Percentiles rank a stretch among this genome's conserved stretches.
Conservation (phyloP, 495 filamentous ascomycete genomes). For the Penicillium parvum region DNA sequence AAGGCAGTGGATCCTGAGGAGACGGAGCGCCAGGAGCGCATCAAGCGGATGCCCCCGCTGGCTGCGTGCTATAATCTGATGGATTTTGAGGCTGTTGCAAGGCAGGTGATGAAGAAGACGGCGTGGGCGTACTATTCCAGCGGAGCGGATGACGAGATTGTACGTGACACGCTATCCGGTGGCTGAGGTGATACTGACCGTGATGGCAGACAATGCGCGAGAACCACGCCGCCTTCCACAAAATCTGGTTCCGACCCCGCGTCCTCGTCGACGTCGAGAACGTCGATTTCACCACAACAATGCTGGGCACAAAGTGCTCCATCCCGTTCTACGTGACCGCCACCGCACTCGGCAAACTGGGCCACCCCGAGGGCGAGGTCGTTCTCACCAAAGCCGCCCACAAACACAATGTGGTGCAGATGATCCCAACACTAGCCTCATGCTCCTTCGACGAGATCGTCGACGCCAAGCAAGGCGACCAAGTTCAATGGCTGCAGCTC, state of each 20-base stretch:
- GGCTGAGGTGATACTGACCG: background rate
- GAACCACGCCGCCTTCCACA: conserved; percentile 93
- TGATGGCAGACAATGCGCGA: conserved; percentile 77
- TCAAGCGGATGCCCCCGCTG: conserved; percentile 72
- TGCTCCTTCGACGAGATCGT: conserved; percentile 97
- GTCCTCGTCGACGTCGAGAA: conserved; percentile 82
- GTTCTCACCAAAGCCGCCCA: conserved; percentile 78
- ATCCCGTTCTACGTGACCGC: conserved; percentile 92
- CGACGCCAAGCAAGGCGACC: conserved; percentile 73
- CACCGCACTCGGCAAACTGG: conserved; percentile 87
- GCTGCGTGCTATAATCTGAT: conserved; percentile 91
- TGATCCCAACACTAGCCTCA: conserved; percentile 97
- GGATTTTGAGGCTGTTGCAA: conserved; percentile 91
- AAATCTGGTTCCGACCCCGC: conserved; percentile 92
- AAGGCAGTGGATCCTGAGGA: conserved; percentile 74
- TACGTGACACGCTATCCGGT: conserved; percentile 36
- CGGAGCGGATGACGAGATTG: conserved; percentile 95
- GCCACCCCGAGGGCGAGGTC: conserved; percentile 84
- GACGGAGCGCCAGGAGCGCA: conserved; percentile 65
- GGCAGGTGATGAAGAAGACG: conserved; percentile 83
- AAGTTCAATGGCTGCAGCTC: conserved; percentile 94
- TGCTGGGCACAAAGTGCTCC: conserved; percentile 79
- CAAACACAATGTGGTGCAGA: conserved; percentile 85
- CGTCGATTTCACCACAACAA: conserved; percentile 79
- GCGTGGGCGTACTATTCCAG: conserved; percentile 97